Base-by-base conservation (phyloP, 2,329 filamentous ascomycete species). In the Trichoderma brevicompactum region DNA sequence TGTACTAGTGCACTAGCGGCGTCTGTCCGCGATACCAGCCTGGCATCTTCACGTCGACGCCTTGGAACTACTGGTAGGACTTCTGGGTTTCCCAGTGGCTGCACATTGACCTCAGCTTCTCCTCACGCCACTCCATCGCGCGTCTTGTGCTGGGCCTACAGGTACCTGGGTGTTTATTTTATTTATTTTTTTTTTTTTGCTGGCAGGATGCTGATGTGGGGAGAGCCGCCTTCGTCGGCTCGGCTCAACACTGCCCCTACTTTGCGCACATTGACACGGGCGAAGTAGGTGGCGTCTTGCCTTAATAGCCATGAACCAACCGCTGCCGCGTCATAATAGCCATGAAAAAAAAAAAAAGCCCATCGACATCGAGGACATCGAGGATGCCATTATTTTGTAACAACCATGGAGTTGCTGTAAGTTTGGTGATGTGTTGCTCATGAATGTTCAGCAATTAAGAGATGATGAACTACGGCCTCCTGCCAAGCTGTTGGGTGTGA, bases 201-300 rank as follows among this genome's bases (percentile, higher is more conserved):
- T 28, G 43, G 19, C 6, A 12, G 15, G 17, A 6, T 36, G 43
- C 48, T 23, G 32, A 17, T 46, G 55, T 59, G 55, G 41, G 55
- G 55, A 13, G n/a, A 32, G 48, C 23, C 48, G 48, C 28, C 48
- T 28, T 40, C 40, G 41, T 46, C n/a, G 32, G 28, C n/a, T 38
- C 55, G 40, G 34, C 34, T 40, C 19, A 19, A 15, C 23, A 5
- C 17, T 23, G 17, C 32, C 13, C 12, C 28, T 32, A n/a, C 43
- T 28, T 40, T 55, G 7, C 8, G 19, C 41, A 36, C 12, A 46
- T 32, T 58, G 54, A 58, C 54, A 36, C 55, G 23, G 40, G 13
- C 41, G 36, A 46, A 36, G 49, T 34, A 43, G 19, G 58, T 61
- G 58, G 58, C 58, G 58, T 52, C 46, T 61, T 61, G 28, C 58